Evolutionary conservation across 2,329 filamentous ascomycete genomes (phyloP).

Genomic region (Diaporthe batatas): DNA sequence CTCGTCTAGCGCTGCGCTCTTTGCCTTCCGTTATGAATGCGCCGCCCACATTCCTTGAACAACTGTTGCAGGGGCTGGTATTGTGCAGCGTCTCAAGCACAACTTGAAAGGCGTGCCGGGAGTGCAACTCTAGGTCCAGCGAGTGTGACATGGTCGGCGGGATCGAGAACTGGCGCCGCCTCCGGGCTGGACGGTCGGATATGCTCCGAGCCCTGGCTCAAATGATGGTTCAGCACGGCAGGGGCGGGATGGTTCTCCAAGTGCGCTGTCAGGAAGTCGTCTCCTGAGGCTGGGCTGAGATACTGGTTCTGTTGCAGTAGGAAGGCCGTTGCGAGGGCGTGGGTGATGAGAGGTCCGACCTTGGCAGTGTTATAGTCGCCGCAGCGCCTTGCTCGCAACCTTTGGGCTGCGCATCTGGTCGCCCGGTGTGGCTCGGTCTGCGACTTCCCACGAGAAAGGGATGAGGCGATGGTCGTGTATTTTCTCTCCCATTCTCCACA

Average conservation of each 20-base stretch:
- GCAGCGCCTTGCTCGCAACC: slow-evolving; percentile 35
- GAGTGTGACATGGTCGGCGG: slow-evolving; percentile 66
- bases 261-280: slow-evolving; percentile 1
- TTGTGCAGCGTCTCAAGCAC: slow-evolving; percentile 57
- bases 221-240: background rate
- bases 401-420: slow-evolving; percentile 42
- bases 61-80: slow-evolving; percentile 55
- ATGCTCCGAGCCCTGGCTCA: too few species aligned
- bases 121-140: slow-evolving; percentile 59
- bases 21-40: slow-evolving; percentile 33
- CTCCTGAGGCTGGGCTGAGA: background rate
- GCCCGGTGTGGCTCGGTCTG: slow-evolving; percentile 49
- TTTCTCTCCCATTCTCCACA: slow-evolving; percentile 56
- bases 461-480: slow-evolving; percentile 55
- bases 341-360: slow-evolving; percentile 48
- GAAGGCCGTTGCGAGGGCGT: slow-evolving; percentile 46
- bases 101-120: slow-evolving; percentile 54
- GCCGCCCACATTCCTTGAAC: slow-evolving; percentile 48
- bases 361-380: slow-evolving; percentile 49
- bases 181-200: slow-evolving; percentile 58
- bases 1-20: slow-evolving; percentile 31
- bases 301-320: slow-evolving; percentile 32
- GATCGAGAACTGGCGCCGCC: slow-evolving; percentile 62
- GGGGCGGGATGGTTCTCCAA: background rate
- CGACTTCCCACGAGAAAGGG: slow-evolving; percentile 49